Evolutionary conservation across 106 monocot genomes (phyloP), one percentile per base, ranked within the genome.

Genomic region (Acorus gramineus): DNA sequence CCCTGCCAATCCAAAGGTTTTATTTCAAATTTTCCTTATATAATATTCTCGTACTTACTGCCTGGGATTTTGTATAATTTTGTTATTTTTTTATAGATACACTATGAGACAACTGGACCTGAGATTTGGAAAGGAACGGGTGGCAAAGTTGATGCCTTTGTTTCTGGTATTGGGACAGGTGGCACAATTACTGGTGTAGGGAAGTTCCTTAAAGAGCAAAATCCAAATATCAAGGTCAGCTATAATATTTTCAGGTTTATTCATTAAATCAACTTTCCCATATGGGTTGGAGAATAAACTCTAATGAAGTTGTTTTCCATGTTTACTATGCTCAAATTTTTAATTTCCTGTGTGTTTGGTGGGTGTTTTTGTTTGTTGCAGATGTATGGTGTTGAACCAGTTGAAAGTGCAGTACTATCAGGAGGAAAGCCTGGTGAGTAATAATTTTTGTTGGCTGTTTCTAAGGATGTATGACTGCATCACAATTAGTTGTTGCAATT

Each of bases 331-430:
- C 48, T 48, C 11, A 14, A 44, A 3, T 58, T 58, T 57, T 8
- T 65, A 2, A 13, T 3, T 14, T 65, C n/a, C 8, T 52, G 46
- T 28, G 28, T 68, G 46, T 67, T 74, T 50, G 46, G 68, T 44
- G 2, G 46, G 68, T 44, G 2, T 69, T 71, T 67, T 59, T 42
- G 49, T 10, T 60, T 55, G 43, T 44, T 65, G 14, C 50, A 84
- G 87, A 43, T 87, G 3, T 83, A 80, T 75, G 87, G 87, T 43
- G 75, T 87, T 61, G 87, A 87, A 51, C 87, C 87, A 55, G 65
- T 44, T 55, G 87, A 87, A 57, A 83, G 87, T 77, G 71, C 87
- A 43, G 62, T 87, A 47, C 50, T 87, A 50, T 63, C 74, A 50
- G 87, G 83, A 59, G 87, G 80, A 69, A 72, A 75, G 49, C 77